phyloP scores from a whole-genome alignment of 352 stramenopile genomes.

The Phytophthora ohioensis region DNA sequence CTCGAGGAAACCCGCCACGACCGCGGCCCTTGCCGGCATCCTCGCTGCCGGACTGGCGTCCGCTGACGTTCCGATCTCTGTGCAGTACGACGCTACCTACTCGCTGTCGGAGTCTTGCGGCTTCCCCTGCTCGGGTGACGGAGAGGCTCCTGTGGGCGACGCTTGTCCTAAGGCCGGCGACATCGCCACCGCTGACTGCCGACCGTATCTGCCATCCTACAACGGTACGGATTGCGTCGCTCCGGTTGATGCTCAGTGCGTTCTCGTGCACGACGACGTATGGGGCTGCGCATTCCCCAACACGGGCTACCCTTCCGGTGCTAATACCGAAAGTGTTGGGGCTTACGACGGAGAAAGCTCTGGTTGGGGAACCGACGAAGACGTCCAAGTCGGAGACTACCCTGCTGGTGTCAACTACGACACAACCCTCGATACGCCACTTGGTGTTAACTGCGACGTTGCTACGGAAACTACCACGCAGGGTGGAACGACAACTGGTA shows the following conservation, averaged over 20 bases:
- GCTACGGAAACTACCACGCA: background rate
- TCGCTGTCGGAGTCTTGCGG: constrained; percentile 30
- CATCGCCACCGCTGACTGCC: constrained; percentile 28
- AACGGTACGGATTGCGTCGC: constrained; percentile 36
- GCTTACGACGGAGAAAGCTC: background rate
- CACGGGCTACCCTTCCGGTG: constrained; percentile 13
- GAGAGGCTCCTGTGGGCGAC: constrained; percentile 6
- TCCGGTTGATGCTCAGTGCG: constrained; percentile 29
- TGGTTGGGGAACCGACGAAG: background rate
- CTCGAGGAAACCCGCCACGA: constrained; percentile 14
- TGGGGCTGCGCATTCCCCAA: constrained; percentile 33
- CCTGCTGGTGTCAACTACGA: background rate
- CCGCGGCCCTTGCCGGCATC: constrained; percentile 21
- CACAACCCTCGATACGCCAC: background rate
- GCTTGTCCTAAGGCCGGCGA: constrained; percentile 32
- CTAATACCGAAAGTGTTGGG: background rate
- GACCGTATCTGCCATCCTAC: constrained; percentile 29
- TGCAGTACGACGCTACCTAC: constrained; percentile 38
- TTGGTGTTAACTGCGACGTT: background rate
- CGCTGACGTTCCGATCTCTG: constrained; percentile 25
- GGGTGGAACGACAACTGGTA: background rate
- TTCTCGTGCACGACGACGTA: constrained; percentile 7
- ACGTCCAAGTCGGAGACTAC: background rate
- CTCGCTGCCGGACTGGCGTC: constrained; percentile 8
- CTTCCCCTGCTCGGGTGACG: constrained; percentile 27